A percentile compares a stretch with the other conserved stretches of the same genome.
Evolutionary conservation across 2,329 filamentous ascomycete species (phyloP).

Genomic region (Colletotrichum eleusines): DNA sequence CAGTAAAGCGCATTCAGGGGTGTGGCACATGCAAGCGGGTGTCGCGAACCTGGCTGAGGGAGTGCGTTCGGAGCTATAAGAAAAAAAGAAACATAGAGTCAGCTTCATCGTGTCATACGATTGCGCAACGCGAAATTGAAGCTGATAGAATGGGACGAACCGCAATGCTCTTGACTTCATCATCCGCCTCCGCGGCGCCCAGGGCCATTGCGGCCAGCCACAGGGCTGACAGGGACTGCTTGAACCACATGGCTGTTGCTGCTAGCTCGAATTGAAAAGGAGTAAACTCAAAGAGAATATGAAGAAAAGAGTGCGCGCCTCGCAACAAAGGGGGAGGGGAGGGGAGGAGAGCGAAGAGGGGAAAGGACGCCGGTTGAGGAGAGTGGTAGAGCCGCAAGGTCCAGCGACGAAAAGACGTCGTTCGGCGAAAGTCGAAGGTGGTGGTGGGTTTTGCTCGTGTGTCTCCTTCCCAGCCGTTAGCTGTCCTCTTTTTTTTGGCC

Average conservation of each 20-base stretch:
- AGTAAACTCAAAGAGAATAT: conserved; percentile 30
- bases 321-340: not conserved
- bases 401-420: conserved; percentile 41
- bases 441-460: conserved; percentile 42
- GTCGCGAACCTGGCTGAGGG: conserved; percentile 73
- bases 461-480: conserved; percentile 44
- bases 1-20: conserved; percentile 31
- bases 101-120: conserved; percentile 24
- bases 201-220: conserved; percentile 64
- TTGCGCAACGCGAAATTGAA: not conserved
- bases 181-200: conserved; percentile 61
- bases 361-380: conserved; percentile 19
- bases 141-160: conserved; percentile 50
- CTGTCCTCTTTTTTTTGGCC: conserved; percentile 46
- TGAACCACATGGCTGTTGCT: conserved; percentile 59
- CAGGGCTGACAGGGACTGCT: conserved; percentile 59
- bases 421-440: conserved; percentile 36
- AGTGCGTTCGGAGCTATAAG: conserved; percentile 84
- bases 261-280: conserved; percentile 20
- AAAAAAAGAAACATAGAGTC: conserved; percentile 44
- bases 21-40: conserved; percentile 10
- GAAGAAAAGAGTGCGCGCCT: conserved; percentile 15
- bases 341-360: conserved; percentile 4
- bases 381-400: conserved; percentile 34
- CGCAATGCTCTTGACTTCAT: conserved; percentile 64